A percentile compares a stretch with the other conserved stretches of the same genome.
phyloP scores from a whole-genome alignment of 1,139 yeast genomes.

The Scheffersomyces segobiensis region DNA sequence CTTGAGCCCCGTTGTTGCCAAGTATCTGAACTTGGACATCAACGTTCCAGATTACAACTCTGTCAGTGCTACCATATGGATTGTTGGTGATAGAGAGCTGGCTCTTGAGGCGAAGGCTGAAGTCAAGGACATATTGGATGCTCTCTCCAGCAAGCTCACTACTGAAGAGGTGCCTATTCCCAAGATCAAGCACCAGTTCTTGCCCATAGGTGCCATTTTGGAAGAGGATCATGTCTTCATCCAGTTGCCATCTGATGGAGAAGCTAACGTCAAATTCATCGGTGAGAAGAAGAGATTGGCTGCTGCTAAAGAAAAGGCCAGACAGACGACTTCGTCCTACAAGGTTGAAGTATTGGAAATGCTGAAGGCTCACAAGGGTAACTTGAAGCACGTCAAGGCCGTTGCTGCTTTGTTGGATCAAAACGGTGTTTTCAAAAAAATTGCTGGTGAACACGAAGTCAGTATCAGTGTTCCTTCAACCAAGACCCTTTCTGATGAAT shows the following conservation, averaged over 20 bases:
- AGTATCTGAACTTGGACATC: constrained; percentile 29
- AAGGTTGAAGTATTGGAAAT: constrained; percentile 73
- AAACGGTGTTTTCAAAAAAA: constrained; percentile 47
- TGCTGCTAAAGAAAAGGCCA: constrained; percentile 60
- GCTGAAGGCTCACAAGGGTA: constrained; percentile 85
- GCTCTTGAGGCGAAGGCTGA: constrained; percentile 52
- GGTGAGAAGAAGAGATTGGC: constrained; percentile 60
- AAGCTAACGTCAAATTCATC: constrained; percentile 57
- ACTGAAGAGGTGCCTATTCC: constrained; percentile 46
- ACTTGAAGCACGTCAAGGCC: constrained; percentile 70
- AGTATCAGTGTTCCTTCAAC: constrained; percentile 54
- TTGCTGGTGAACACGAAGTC: constrained; percentile 50
- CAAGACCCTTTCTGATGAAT: constrained; percentile 19
- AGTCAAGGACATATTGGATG: constrained; percentile 48
- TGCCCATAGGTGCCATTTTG: constrained; percentile 48
- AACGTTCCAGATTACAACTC: constrained; percentile 37
- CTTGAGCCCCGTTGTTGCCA: constrained; percentile 22
- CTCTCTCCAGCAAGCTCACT: constrained; percentile 39
- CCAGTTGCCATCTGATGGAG: constrained; percentile 51
- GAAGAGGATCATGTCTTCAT: constrained; percentile 62
- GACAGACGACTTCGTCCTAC: constrained; percentile 50
- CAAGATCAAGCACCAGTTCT: constrained; percentile 43
- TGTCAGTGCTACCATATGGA: constrained; percentile 29
- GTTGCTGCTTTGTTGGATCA: constrained; percentile 66
- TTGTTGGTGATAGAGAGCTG: constrained; percentile 66